Base-by-base conservation (phyloP, 805 yeast species). In the Ogataea neopini region DNA sequence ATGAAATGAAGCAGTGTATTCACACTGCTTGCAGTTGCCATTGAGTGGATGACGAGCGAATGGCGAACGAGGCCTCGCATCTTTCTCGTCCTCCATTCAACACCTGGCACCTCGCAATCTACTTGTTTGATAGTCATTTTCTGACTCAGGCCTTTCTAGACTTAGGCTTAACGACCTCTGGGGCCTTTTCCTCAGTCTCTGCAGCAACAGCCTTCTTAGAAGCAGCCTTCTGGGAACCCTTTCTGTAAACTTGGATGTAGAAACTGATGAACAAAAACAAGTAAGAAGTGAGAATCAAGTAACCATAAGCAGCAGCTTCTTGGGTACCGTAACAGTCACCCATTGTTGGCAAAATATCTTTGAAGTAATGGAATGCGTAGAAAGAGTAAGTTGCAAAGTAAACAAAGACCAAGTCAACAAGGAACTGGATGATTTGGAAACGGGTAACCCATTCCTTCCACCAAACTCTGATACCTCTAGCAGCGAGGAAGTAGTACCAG, bases 361-460 rank as follows among this genome's bases (percentile, higher is more conserved):
- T 61, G 63, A 74, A 84, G 75, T 83, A 89, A 51, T 75, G 77
- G 66, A 75, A 74, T 33, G 94, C 91, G 58, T 87, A 89, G 73
- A 85, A 90, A 53, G 96, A 85, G 73, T 88, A 92, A 47, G 96
- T 86, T 43, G 97, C 96, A 69, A 88, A 90, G 76, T 90, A 94
- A 55, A 94, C 95, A 67, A 92, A 91, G 36, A 77, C 81, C 64
- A 92, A 79, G 70, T 92, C 99, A 63, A 92, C 76, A 57, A 92
- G 72, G 66, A 92, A 92, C 74, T 92, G 99, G 62, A 88, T 74
- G 72, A 92, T 92, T 76, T 92, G 99, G 76, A 88, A 84, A 56
- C 96, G 80, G 47, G 99, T 92, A 57, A 92, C 97, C 97, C 97
- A 92, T 75, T 91, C 95, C 74, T 94, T 92, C 99, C 99, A 92